Base-by-base conservation (phyloP, 164 flowering plant genomes). In the Akebia trifoliata region DNA sequence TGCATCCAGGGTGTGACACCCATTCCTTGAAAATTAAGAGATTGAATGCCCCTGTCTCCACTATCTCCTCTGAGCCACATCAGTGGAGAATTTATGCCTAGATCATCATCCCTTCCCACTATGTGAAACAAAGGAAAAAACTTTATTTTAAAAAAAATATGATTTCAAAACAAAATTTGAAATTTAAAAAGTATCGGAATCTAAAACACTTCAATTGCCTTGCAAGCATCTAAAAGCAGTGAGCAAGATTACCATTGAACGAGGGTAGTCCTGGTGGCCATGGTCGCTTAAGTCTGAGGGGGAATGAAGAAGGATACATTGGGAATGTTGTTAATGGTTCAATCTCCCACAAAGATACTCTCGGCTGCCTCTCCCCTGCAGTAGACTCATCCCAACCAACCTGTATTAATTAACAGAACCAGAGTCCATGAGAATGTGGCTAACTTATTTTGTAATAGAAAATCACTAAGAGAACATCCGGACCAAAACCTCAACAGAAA, bases 361-460 rank as follows among this genome's bases (percentile, higher is more conserved):
- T 81, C 6, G 94, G 98, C 75, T 93, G 98, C 78, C 90, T 87
- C 63, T 93, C 97, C 35, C 98, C 98, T 17, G 97, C 97, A 1
- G 95, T 93, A 10, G 98, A 93, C 59, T 93, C 98, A 72, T 93
- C 98, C 98, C 98, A 90, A 20, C 98, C 98, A 55, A 92, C 98
- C 98, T 92, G 69, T 68, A 77, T 22, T 35, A 29, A 46, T 32
- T 8, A 2, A 36, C 15, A 37, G 20, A 22, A 31, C 15, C 24
- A 49, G 37, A 64, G 15, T 34, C 3, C 8, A 10, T 6, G 22
- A 3, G 48, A 34, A 15, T 4, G 45, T 17, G 48, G n/a, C 43
- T 43, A 6, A 18, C 15, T 37, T n/a, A 8, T n/a, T 56, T 37
- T 53, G 25, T 26, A 14, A 10, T n/a, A 9, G 8, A 54, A 6